Percentiles rank a stretch among this genome's conserved stretches.
phyloP scores from a whole-genome alignment of 2,329 filamentous ascomycete genomes.

The Fusarium transvaalense region DNA sequence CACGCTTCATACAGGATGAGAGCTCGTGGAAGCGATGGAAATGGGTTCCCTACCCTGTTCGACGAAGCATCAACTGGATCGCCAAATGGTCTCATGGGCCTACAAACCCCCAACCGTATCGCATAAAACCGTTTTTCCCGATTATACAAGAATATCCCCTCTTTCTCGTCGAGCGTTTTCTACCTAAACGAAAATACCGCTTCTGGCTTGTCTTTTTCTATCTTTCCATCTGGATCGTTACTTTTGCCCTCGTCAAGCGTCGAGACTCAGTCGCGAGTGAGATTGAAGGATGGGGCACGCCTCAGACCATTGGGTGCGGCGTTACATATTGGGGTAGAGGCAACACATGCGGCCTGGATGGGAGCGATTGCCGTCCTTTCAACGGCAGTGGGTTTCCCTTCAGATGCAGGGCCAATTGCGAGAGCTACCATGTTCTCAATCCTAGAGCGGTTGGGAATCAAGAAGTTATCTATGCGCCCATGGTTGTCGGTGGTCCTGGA shows the following conservation, averaged over 20 bases:
- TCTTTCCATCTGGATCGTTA: slow-evolving; percentile 75
- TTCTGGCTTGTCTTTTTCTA: slow-evolving; percentile 70
- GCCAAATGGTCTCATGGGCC: slow-evolving; percentile 69
- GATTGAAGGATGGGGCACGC: slow-evolving; percentile 75
- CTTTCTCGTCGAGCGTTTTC: slow-evolving; percentile 69
- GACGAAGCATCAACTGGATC: slow-evolving; percentile 59
- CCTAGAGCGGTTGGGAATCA: slow-evolving; percentile 80
- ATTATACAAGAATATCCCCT: slow-evolving; percentile 75
- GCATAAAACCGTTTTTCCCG: slow-evolving; percentile 73
- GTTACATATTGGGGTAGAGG: slow-evolving; percentile 77
- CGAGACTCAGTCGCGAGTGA: slow-evolving; percentile 70
- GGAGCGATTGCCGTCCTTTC: slow-evolving; percentile 81
- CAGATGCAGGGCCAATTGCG: slow-evolving; percentile 79
- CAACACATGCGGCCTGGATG: slow-evolving; percentile 80
- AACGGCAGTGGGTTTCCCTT: slow-evolving; percentile 77
- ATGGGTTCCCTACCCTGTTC: slow-evolving; percentile 70
- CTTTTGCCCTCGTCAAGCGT: slow-evolving; percentile 77
- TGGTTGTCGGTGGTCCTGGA: slow-evolving; percentile 77
- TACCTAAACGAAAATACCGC: slow-evolving; percentile 71
- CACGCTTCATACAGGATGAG: slow-evolving; percentile 71
- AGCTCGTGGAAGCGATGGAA: slow-evolving; percentile 61
- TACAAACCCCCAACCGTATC: slow-evolving; percentile 60
- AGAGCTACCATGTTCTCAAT: slow-evolving; percentile 73
- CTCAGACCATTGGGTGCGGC: slow-evolving; percentile 74
- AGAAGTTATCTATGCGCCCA: slow-evolving; percentile 71